Percentiles rank a stretch among this genome's conserved stretches.
These are phyloP conservation scores for Parafenestella ontariensis DNA, from an alignment of 2,329 filamentous ascomycete genomes.

Conservation along the genomic window DNA sequence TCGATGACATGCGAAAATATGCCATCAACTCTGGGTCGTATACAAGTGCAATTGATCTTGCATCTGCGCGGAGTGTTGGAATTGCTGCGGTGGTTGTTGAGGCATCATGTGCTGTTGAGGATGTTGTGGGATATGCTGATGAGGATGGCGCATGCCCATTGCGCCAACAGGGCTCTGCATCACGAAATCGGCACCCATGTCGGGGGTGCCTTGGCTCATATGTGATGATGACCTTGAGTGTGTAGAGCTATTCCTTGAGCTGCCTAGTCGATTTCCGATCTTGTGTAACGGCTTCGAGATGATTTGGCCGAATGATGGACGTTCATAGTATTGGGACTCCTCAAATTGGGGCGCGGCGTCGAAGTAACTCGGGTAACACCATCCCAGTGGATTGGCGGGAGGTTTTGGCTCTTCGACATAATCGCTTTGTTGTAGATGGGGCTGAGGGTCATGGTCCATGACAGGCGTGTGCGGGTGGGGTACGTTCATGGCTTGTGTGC, in stretches of 20 bases:
- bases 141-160: slow-evolving; percentile 30
- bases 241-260: slow-evolving; percentile 32
- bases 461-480: slow-evolving; percentile 26
- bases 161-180: slow-evolving; percentile 26
- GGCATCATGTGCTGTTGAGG: slow-evolving; percentile 33
- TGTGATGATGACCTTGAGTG: slow-evolving; percentile 33
- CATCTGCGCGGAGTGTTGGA: slow-evolving; percentile 26
- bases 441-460: slow-evolving; percentile 28
- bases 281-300: slow-evolving; percentile 45
- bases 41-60: slow-evolving; percentile 35
- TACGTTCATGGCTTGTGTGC: slow-evolving; percentile 21
- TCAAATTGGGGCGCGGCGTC: slow-evolving; percentile 44
- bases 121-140: slow-evolving; percentile 24
- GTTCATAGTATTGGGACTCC: slow-evolving; percentile 46
- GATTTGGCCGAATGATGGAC: slow-evolving; percentile 44
- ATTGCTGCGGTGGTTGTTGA: slow-evolving; percentile 24
- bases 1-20: neutral
- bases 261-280: slow-evolving; percentile 37
- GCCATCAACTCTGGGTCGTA: slow-evolving; percentile 22
- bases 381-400: slow-evolving; percentile 38
- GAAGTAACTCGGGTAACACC: slow-evolving; percentile 46
- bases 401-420: slow-evolving; percentile 41
- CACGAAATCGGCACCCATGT: slow-evolving; percentile 33
- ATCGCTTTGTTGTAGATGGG: slow-evolving; percentile 24
- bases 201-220: slow-evolving; percentile 24